phyloP scores from a whole-genome alignment of 2,329 filamentous ascomycete species.

The Colletotrichum orchidophilum region DNA sequence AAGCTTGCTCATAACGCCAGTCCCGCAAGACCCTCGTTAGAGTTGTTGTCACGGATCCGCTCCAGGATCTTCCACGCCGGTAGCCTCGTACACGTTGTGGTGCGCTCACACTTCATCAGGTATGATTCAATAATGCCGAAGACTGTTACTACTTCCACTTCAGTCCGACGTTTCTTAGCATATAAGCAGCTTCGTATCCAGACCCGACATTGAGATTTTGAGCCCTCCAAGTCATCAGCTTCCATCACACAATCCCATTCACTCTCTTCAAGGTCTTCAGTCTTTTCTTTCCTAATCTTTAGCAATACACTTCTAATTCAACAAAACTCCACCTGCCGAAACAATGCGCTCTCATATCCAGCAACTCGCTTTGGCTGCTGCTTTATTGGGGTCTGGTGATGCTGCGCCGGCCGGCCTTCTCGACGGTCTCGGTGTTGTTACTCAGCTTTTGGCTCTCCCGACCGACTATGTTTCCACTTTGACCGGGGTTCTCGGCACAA shows the following conservation, averaged over 20 bases:
- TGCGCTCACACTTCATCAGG: background rate
- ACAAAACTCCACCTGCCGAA: background rate
- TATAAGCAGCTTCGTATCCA: conserved; percentile 9
- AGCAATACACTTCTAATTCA: background rate
- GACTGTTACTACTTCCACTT: background rate
- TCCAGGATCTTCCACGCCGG: background rate
- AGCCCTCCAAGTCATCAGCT: background rate
- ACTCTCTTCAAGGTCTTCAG: background rate
- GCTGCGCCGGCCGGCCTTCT: conserved; percentile 21
- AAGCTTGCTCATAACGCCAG: background rate
- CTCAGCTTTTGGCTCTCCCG: conserved; percentile 13
- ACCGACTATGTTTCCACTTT: conserved; percentile 6
- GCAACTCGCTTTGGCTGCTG: background rate
- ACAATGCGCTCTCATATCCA: conserved; percentile 4
- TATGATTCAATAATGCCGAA: background rate
- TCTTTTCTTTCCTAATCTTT: background rate
- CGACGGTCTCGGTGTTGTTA: background rate
- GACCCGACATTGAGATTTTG: too few species aligned
- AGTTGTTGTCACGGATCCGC: background rate
- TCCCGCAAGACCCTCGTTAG: background rate
- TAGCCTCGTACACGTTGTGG: background rate
- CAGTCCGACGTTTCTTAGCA: background rate
- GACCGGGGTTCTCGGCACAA: background rate
- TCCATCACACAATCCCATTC: background rate
- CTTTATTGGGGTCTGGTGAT: background rate